Conservation (phyloP, 2,329 filamentous ascomycete species). For the Gremmenia infestans region DNA sequence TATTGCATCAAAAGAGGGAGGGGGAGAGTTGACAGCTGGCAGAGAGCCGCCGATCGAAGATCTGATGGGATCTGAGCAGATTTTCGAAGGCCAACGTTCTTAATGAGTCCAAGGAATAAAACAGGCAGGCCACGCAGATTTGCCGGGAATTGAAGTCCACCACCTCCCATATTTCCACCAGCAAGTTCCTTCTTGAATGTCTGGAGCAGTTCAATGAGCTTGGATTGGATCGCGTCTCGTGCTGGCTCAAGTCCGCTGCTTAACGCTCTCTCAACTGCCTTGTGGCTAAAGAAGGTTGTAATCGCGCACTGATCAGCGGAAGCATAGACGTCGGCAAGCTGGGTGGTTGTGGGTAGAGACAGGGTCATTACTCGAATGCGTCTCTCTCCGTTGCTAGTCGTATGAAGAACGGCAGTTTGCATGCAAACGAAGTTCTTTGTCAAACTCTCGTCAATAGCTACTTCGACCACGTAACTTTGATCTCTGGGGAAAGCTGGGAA, state of each 20-base stretch:
- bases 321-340: conserved; percentile 84
- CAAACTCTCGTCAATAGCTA: conserved; percentile 92
- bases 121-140: conserved; percentile 86
- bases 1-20: conserved; percentile 88
- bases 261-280: conserved; percentile 87
- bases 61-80: conserved; percentile 92
- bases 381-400: conserved; percentile 94
- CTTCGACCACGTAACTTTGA: conserved; percentile 95
- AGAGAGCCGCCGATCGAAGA: conserved; percentile 86
- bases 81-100: conserved; percentile 90
- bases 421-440: conserved; percentile 88
- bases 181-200: conserved; percentile 97
- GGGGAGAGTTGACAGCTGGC: conserved; percentile 88
- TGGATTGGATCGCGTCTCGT: conserved; percentile 83
- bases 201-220: conserved; percentile 85
- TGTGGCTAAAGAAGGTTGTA: conserved; percentile 92
- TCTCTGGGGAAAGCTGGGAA: conserved; percentile 98
- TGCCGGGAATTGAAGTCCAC: conserved; percentile 87
- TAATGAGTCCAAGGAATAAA: conserved; percentile 89
- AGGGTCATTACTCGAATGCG: conserved; percentile 92
- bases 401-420: conserved; percentile 93
- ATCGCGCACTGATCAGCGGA: conserved; percentile 93
- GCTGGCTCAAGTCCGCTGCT: conserved; percentile 85
- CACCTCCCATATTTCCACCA: conserved; percentile 88
- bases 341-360: conserved; percentile 87